These are phyloP conservation scores for Nitzschia sp. DNA, from an alignment of 108 stramenopile genomes.

Conservation along the genomic window DNA sequence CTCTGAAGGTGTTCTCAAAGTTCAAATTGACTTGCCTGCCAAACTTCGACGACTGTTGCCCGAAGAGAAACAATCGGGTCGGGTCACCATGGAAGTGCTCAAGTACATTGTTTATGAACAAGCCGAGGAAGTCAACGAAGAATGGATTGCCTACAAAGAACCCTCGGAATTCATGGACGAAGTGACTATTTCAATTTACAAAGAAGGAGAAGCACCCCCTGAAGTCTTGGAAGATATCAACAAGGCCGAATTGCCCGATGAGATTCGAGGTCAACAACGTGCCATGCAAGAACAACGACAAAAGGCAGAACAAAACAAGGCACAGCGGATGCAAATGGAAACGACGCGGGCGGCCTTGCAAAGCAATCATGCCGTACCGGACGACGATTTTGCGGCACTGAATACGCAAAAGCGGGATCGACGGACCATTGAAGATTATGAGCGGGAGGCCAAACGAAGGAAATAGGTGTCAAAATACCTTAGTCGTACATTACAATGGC, in stretches of 20 bases:
- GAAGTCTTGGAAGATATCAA: slow-evolving; percentile 83
- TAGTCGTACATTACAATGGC: no score
- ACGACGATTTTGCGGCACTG: slow-evolving; percentile 52
- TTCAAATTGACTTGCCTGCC: slow-evolving; percentile 36
- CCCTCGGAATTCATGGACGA: slow-evolving; percentile 84
- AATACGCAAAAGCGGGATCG: slow-evolving; percentile 83
- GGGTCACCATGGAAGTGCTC: slow-evolving; percentile 79
- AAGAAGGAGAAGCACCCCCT: slow-evolving; percentile 76
- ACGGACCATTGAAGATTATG: slow-evolving; percentile 81
- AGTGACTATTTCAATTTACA: slow-evolving; percentile 68
- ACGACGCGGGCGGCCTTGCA: slow-evolving; percentile 8
- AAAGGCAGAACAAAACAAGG: slow-evolving; percentile 45
- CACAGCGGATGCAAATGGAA: slow-evolving; percentile 42
- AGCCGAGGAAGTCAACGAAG: slow-evolving; percentile 83
- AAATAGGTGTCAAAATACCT: not conserved
- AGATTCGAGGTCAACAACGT: slow-evolving; percentile 65
- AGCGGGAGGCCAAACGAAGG: slow-evolving; percentile 46
- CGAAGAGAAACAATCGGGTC: slow-evolving; percentile 45
- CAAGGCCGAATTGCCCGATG: slow-evolving; percentile 77
- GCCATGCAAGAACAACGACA: slow-evolving; percentile 56
- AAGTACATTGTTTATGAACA: slow-evolving; percentile 84
- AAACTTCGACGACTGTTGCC: slow-evolving; percentile 17
- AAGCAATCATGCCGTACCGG: slow-evolving; percentile 25
- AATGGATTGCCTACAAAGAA: slow-evolving; percentile 84
- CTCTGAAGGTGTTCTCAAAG: slow-evolving; percentile 28